Percentiles rank a stretch among this genome's conserved stretches.
phyloP scores from a whole-genome alignment of 2,329 filamentous ascomycete species.

The Paraphaeosphaeria minitans region DNA sequence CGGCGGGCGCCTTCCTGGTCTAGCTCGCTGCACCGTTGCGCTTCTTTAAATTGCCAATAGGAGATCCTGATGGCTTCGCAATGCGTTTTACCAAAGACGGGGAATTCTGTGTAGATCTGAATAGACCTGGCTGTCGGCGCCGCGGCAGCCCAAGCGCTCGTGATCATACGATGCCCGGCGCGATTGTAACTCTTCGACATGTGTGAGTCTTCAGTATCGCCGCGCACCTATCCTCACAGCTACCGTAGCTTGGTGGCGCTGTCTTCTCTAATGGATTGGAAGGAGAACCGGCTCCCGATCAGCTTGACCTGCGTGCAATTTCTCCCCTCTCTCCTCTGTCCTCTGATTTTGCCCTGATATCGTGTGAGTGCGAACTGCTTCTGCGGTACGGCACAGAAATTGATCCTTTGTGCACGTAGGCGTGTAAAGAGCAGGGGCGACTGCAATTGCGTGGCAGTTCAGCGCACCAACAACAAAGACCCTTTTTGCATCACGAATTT shows the following conservation, averaged over 20 bases:
- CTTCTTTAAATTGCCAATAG: neutral
- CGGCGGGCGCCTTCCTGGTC: neutral
- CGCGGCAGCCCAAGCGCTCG: neutral
- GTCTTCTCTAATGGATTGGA: too few species aligned
- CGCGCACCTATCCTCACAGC: too few species aligned
- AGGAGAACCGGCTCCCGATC: neutral
- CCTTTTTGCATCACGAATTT: too few species aligned
- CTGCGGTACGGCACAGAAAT: too few species aligned
- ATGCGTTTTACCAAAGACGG: neutral
- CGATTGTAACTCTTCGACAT: too few species aligned
- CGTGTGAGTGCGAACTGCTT: too few species aligned
- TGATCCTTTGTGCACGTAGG: too few species aligned
- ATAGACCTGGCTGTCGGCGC: neutral
- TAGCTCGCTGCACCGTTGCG: neutral
- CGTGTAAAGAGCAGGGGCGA: too few species aligned
- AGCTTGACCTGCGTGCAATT: neutral
- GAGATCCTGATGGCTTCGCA: neutral
- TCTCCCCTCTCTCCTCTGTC: neutral
- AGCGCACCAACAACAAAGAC: too few species aligned
- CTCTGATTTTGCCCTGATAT: neutral
- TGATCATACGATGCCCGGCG: neutral
- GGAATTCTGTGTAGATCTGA: neutral
- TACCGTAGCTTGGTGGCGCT: too few species aligned
- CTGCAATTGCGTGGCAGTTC: too few species aligned
- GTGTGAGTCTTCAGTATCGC: too few species aligned